These are phyloP conservation scores for Lasiodiplodia hormozganensis DNA, from an alignment of 2,329 filamentous ascomycete genomes.

Conservation along the genomic window DNA sequence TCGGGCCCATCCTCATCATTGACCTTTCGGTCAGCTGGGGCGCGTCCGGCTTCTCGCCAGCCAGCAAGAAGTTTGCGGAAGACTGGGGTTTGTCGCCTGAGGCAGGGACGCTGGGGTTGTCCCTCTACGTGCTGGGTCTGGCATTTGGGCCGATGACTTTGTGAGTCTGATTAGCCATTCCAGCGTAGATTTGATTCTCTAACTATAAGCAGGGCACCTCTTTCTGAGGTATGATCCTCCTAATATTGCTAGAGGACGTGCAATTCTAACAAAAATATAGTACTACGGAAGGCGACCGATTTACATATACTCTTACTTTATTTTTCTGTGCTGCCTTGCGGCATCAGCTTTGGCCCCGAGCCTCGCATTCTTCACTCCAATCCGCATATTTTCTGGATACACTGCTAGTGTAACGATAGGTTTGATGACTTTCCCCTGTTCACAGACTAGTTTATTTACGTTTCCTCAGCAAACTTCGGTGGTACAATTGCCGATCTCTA, in stretches of 20 bases:
- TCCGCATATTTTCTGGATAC: constrained; percentile 55
- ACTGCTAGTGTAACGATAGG: constrained; percentile 50
- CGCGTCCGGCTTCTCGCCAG: constrained; percentile 57
- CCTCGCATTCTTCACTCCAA: constrained; percentile 50
- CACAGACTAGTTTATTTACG: not conserved
- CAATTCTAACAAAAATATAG: constrained; percentile 28
- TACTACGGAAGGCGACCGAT: constrained; percentile 54
- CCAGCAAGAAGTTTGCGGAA: constrained; percentile 48
- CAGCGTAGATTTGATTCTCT: constrained; percentile 33
- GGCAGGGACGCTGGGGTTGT: constrained; percentile 54
- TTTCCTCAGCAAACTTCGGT: constrained; percentile 42
- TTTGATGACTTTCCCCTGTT: not conserved
- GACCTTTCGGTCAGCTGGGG: constrained; percentile 51
- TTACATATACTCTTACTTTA: constrained; percentile 52
- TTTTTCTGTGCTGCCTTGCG: constrained; percentile 53
- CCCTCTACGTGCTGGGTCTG: constrained; percentile 56
- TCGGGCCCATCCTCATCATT: constrained; percentile 45
- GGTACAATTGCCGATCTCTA: constrained; percentile 56
- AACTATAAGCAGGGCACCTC: constrained; percentile 36
- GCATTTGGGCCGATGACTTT: constrained; percentile 50
- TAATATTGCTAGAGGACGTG: no score
- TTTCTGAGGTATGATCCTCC: constrained; percentile 37
- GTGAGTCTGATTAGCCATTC: constrained; percentile 33
- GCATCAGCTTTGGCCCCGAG: constrained; percentile 52
- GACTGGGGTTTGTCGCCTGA: constrained; percentile 51